Conservation (phyloP, 345 rosid species). For the Linum lewisii region DNA sequence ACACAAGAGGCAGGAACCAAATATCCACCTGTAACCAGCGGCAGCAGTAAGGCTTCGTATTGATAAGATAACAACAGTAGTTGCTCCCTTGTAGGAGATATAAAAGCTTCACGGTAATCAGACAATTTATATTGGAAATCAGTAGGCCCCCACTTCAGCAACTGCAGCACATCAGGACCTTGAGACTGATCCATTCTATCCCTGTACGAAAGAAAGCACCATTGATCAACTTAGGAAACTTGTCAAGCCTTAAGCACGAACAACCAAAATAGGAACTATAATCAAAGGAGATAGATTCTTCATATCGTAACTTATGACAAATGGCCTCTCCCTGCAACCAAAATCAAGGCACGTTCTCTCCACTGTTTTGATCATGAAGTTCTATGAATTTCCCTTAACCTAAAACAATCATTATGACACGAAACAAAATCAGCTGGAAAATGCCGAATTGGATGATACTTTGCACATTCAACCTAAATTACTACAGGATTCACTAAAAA, state of each 20-base stretch:
- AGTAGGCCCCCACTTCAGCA: constrained; percentile 73
- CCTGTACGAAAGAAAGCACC: constrained; percentile 4
- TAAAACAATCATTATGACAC: too few species aligned
- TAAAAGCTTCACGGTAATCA: constrained; percentile 79
- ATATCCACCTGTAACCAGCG: constrained; percentile 48
- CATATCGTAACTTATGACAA: too few species aligned
- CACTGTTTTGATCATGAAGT: too few species aligned
- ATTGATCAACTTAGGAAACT: neutral
- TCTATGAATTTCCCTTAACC: too few species aligned
- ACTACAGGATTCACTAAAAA: too few species aligned
- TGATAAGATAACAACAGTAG: constrained; percentile 59
- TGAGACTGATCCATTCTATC: constrained; percentile 43
- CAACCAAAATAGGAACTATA: too few species aligned
- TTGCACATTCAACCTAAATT: too few species aligned
- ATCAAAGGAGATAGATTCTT: too few species aligned
- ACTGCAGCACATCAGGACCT: constrained; percentile 54
- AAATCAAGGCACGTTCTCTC: too few species aligned
- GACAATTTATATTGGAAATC: constrained; percentile 45
- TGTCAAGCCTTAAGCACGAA: neutral
- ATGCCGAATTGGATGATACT: too few species aligned
- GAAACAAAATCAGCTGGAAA: too few species aligned
- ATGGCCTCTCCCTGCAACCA: too few species aligned
- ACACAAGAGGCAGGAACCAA: constrained; percentile 2
- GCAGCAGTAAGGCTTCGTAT: constrained; percentile 63
- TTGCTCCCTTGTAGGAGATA: constrained; percentile 75